Conservation (phyloP, 1,284 basidiomycete species). For the Ganoderma boninense region DNA sequence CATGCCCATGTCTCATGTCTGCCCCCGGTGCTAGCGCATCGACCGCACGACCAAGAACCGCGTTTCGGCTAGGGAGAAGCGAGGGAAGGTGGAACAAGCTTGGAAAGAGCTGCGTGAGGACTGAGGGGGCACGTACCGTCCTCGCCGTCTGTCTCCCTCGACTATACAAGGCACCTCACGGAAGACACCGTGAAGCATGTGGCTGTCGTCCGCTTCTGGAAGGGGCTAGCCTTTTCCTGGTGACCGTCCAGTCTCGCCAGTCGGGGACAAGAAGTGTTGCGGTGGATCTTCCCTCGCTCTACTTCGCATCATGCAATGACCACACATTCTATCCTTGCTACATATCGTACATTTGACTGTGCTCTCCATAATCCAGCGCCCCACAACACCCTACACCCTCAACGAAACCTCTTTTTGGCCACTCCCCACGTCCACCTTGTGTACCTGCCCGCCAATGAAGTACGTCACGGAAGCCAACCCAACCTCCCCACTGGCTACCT, state of each 20-base stretch:
- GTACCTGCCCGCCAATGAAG: conserved; percentile 29
- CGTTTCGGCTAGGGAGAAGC: conserved; percentile 68
- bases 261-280: too few species aligned
- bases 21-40: conserved; percentile 52
- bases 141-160: not conserved
- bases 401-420: conserved; percentile 28
- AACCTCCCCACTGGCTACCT: conserved; percentile 37
- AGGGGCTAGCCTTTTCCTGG: not conserved
- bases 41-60: conserved; percentile 76
- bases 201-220: not conserved
- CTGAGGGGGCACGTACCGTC: conserved; percentile 35
- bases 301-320: not conserved
- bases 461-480: conserved; percentile 32
- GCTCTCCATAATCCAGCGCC: not conserved
- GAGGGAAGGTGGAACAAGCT: conserved; percentile 62
- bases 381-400: conserved; percentile 17
- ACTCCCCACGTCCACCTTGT: conserved; percentile 20
- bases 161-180: not conserved
- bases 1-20: conserved; percentile 5
- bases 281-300: not conserved
- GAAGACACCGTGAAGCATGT: not conserved
- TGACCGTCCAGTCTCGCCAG: not conserved
- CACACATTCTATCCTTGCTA: not conserved
- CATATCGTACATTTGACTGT: conserved; percentile 2
- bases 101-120: conserved; percentile 68